Evolutionary conservation across 192 early-diverging fungal species (phyloP).

Genomic region (Rhizoclosmatium globosum): DNA sequence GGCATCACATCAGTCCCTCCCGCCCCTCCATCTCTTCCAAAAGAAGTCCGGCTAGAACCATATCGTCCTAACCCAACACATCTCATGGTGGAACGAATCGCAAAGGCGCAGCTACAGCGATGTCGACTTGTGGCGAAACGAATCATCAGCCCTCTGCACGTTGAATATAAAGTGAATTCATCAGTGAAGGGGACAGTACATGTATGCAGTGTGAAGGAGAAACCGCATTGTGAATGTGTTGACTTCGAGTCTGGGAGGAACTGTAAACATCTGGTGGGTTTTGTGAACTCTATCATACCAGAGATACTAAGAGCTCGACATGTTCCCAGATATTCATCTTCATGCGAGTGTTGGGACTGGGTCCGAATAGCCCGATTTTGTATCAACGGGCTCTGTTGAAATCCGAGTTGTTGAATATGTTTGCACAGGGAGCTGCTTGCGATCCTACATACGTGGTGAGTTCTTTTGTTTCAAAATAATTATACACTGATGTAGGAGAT

Average conservation of each 20-base stretch:
- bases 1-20: too few species aligned
- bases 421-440: neutral
- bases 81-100: neutral
- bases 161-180: constrained; percentile 5
- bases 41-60: neutral
- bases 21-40: too few species aligned
- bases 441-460: neutral
- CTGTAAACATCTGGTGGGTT: constrained; percentile 2
- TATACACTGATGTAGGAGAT: neutral
- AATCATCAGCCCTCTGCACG: neutral
- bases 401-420: neutral
- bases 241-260: neutral
- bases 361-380: neutral
- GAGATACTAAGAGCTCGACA: too few species aligned
- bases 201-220: neutral
- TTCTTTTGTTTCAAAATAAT: neutral
- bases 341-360: neutral
- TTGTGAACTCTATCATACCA: too few species aligned
- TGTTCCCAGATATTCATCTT: neutral
- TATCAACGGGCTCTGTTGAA: constrained; percentile 9
- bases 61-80: neutral
- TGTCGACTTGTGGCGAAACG: neutral
- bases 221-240: neutral
- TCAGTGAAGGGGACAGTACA: neutral
- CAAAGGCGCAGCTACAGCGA: neutral